These are phyloP conservation scores for Erodium trifolium DNA, from an alignment of 441 rosid genomes.

Conservation along the genomic window DNA sequence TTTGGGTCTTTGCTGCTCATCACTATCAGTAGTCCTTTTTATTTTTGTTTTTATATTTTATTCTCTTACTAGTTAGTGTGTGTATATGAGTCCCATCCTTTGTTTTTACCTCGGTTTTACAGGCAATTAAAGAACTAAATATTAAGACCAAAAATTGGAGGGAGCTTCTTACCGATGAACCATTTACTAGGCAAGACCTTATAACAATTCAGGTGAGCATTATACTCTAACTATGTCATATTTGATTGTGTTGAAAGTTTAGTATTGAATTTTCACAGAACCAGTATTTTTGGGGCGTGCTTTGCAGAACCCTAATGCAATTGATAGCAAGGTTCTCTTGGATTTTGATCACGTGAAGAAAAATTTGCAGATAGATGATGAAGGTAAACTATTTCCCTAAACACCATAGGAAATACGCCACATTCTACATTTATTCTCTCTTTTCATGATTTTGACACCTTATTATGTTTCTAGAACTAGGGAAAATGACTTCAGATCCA, in stretches of 20 bases:
- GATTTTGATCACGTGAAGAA: constrained; percentile 89
- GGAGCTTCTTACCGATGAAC: constrained; percentile 82
- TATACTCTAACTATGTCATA: constrained; percentile 1
- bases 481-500: constrained; percentile 68
- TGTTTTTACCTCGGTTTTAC: constrained; percentile 13
- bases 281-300: constrained; percentile 9
- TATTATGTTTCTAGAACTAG: constrained; percentile 38
- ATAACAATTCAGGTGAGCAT: constrained; percentile 66
- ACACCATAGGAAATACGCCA: constrained; percentile 11
- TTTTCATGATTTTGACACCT: constrained; percentile 15
- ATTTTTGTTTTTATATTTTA: constrained; percentile 6
- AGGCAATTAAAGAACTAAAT: constrained; percentile 86
- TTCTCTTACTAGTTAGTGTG: constrained; percentile 11
- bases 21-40: constrained; percentile 4
- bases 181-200: constrained; percentile 67
- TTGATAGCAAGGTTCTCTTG: constrained; percentile 52
- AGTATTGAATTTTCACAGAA: constrained; percentile 15
- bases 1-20: constrained; percentile 22
- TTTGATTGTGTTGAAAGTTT: constrained; percentile 17
- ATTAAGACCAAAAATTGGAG: constrained; percentile 90
- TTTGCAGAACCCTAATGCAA: constrained; percentile 69
- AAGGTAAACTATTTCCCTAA: constrained; percentile 39
- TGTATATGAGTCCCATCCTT: constrained; percentile 16
- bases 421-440: constrained; percentile 8
- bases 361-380: constrained; percentile 69